phyloP scores from a whole-genome alignment of 2,329 filamentous ascomycete species.

The Alternaria rosae region DNA sequence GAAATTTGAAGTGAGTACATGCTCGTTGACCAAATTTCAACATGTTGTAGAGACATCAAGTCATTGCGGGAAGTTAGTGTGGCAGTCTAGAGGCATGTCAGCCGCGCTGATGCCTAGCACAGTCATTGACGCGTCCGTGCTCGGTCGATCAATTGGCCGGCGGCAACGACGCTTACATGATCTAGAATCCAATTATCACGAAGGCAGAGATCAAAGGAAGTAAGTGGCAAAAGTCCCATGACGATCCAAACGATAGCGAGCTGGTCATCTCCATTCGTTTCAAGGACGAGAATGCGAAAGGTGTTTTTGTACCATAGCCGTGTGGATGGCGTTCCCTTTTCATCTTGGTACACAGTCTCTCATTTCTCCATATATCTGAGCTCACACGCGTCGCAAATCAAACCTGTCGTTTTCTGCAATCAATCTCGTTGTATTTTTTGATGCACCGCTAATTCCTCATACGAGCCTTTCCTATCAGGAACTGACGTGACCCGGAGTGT shows the following conservation, averaged over 20 bases:
- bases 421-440: too few relatives aligned
- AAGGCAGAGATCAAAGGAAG: conserved; percentile 17
- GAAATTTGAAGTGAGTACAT: conserved; percentile 32
- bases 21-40: conserved; percentile 29
- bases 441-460: too few relatives aligned
- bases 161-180: conserved; percentile 9
- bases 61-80: conserved; percentile 27
- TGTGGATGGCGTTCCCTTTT: background rate
- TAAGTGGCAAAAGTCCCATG: conserved; percentile 13
- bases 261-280: conserved; percentile 19
- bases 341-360: background rate
- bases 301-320: background rate
- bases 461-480: too few relatives aligned
- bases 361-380: background rate
- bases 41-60: conserved; percentile 28
- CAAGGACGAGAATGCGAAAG: background rate
- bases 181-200: conserved; percentile 14
- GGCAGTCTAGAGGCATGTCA: conserved; percentile 18
- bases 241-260: conserved; percentile 17
- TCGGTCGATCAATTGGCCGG: conserved; percentile 9
- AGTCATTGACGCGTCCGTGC: too few relatives aligned
- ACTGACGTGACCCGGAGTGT: too few relatives aligned
- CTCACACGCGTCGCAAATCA: background rate
- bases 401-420: background rate
- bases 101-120: too few relatives aligned